Percentiles rank a stretch among this genome's conserved stretches.
Conservation (phyloP, 768 basidiomycete genomes). For the Boletus subparvulus region DNA sequence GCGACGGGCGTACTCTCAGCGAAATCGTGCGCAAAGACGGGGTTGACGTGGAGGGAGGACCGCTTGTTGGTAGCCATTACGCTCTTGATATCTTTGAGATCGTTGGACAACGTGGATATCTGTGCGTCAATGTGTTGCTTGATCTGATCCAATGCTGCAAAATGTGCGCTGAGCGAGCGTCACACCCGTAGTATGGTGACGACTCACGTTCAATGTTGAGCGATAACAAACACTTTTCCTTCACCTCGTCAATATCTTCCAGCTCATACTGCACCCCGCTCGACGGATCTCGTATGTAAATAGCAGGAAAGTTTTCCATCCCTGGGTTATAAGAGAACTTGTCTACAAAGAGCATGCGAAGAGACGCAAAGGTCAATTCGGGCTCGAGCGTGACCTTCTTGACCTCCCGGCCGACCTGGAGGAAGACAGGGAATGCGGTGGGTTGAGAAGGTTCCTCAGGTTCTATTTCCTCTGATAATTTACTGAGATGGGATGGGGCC, state of each 20-base stretch:
- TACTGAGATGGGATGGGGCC: constrained; percentile 10
- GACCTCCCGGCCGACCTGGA: constrained; percentile 88
- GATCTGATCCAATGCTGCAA: constrained; percentile 91
- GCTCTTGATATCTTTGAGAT: constrained; percentile 84
- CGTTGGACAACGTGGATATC: constrained; percentile 79
- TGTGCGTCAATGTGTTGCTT: constrained; percentile 96
- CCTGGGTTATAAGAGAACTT: constrained; percentile 94
- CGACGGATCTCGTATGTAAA: constrained; percentile 90
- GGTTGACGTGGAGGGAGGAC: constrained; percentile 45
- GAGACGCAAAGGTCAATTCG: constrained; percentile 64
- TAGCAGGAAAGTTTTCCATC: constrained; percentile 89
- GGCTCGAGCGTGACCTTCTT: constrained; percentile 80
- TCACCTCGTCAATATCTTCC: constrained; percentile 91
- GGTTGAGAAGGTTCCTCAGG: constrained; percentile 17
- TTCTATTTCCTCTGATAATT: constrained; percentile 21
- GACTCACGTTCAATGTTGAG: constrained; percentile 95
- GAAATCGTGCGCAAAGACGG: constrained; percentile 54
- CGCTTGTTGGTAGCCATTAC: constrained; percentile 58
- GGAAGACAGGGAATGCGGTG: constrained; percentile 65
- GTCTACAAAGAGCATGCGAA: constrained; percentile 90
- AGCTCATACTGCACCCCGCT: constrained; percentile 95
- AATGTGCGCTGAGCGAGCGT: constrained; percentile 8
- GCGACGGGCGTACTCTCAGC: constrained; percentile 66
- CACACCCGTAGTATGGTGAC: background rate
- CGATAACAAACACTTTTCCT: constrained; percentile 83